These are phyloP conservation scores for Rubroboletus pulcherrimus DNA, from an alignment of 768 basidiomycete species.

Conservation along the genomic window DNA sequence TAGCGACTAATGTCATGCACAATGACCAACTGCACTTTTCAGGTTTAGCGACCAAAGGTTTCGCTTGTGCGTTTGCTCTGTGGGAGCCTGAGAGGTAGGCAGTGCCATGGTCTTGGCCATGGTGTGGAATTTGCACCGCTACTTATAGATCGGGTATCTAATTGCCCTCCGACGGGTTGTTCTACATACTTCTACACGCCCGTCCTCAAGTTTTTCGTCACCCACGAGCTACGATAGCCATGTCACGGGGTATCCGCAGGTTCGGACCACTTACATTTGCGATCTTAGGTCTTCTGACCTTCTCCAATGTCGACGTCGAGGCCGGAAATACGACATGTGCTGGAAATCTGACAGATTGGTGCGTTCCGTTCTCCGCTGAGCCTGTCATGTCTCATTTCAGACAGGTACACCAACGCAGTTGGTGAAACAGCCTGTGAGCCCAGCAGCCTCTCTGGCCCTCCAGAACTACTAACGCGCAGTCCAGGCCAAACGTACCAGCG, in stretches of 20 bases:
- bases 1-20: no score
- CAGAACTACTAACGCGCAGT: not conserved
- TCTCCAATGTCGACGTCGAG: not conserved
- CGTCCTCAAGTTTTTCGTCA: not conserved
- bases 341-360: constrained; percentile 19
- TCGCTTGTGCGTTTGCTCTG: not conserved
- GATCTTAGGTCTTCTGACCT: not conserved
- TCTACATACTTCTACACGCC: not conserved
- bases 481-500: constrained; percentile 25
- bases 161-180: not conserved
- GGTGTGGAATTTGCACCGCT: not conserved
- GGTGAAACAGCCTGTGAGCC: constrained; percentile 29
- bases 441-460: not conserved
- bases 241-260: not conserved
- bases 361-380: not conserved
- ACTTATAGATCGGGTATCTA: not conserved
- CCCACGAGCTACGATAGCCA: not conserved
- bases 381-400: not conserved
- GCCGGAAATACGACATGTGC: constrained; percentile 24
- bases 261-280: not conserved
- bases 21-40: not conserved
- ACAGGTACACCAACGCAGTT: constrained; percentile 23
- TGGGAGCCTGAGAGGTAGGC: not conserved
- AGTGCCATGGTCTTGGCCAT: not conserved
- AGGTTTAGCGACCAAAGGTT: not conserved